phyloP scores from a whole-genome alignment of 192 early-diverging fungal genomes.

The Coemansia sp. region DNA sequence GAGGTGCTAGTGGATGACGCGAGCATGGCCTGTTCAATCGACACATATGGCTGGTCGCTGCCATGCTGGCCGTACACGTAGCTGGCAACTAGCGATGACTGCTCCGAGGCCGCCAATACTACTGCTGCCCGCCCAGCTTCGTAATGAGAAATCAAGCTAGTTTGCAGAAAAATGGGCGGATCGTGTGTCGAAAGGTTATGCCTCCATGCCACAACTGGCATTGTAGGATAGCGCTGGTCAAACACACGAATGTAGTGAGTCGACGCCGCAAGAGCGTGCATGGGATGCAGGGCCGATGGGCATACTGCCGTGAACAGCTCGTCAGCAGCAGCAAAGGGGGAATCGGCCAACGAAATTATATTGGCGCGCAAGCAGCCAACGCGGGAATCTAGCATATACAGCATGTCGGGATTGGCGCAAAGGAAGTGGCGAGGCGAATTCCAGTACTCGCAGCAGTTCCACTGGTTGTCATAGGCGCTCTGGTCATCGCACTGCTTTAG shows the following conservation, averaged over 20 bases:
- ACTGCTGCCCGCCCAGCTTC: slow-evolving; percentile 8
- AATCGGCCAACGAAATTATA: slow-evolving; percentile 9
- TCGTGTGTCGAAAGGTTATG: slow-evolving; percentile 3
- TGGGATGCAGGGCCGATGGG: slow-evolving; percentile 30
- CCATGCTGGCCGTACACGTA: slow-evolving; percentile 24
- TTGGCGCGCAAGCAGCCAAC: neutral
- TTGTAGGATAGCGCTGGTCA: slow-evolving; percentile 31
- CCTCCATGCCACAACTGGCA: slow-evolving; percentile 37
- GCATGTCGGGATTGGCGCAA: slow-evolving; percentile 16
- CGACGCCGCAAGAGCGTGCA: slow-evolving; percentile 38
- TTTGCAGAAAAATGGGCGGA: slow-evolving; percentile 23
- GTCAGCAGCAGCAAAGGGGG: slow-evolving; percentile 7
- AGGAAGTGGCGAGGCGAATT: slow-evolving; percentile 33
- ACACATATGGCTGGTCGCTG: slow-evolving; percentile 26
- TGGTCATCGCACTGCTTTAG: slow-evolving; percentile 3
- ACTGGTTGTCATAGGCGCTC: slow-evolving; percentile 11
- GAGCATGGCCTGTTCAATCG: slow-evolving; percentile 25
- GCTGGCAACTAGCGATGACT: slow-evolving; percentile 8
- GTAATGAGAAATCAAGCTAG: slow-evolving; percentile 6
- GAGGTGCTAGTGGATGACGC: slow-evolving; percentile 3
- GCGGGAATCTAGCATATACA: slow-evolving; percentile 26
- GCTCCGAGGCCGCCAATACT: slow-evolving; percentile 17
- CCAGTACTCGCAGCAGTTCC: slow-evolving; percentile 45
- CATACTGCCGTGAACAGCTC: slow-evolving; percentile 30
- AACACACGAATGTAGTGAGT: slow-evolving; percentile 33